phyloP scores from a whole-genome alignment of 192 early-diverging fungal species.

The Backusella tuberculispora region DNA sequence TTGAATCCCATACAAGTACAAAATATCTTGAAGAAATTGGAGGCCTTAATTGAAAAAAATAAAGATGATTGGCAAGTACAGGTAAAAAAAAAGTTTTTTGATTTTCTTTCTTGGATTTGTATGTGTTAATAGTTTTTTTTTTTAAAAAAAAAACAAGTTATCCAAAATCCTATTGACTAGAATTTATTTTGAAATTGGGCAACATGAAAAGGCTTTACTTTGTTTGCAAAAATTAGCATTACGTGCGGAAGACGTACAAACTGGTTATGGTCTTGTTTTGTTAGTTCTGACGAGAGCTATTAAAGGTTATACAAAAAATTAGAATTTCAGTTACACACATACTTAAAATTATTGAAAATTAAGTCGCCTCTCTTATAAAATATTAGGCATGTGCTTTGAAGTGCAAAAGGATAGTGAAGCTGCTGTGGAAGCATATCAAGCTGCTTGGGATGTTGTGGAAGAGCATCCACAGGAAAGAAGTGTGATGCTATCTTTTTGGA shows the following conservation, averaged over 20 bases:
- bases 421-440: constrained; percentile 58
- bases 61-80: constrained; percentile 17
- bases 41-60: constrained; percentile 1
- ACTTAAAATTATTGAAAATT: background rate
- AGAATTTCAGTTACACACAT: background rate
- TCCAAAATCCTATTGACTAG: constrained; percentile 57
- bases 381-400: constrained; percentile 49
- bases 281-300: constrained; percentile 58
- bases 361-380: background rate
- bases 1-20: constrained; percentile 4
- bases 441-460: constrained; percentile 31
- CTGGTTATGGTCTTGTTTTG: constrained; percentile 62
- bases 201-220: constrained; percentile 47
- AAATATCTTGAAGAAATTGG: background rate
- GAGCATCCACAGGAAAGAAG: constrained; percentile 32
- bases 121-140: background rate
- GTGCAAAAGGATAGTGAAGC: constrained; percentile 39
- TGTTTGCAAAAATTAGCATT: constrained; percentile 41
- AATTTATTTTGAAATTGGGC: constrained; percentile 57
- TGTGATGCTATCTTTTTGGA: constrained; percentile 13
- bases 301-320: constrained; percentile 43
- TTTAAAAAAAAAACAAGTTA: too few species aligned
- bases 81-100: background rate
- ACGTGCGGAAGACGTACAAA: constrained; percentile 35
- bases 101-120: background rate